A percentile compares a stretch with the other conserved stretches of the same genome.
Conservation (phyloP, 495 filamentous ascomycete genomes). For the Darksidea phi region DNA sequence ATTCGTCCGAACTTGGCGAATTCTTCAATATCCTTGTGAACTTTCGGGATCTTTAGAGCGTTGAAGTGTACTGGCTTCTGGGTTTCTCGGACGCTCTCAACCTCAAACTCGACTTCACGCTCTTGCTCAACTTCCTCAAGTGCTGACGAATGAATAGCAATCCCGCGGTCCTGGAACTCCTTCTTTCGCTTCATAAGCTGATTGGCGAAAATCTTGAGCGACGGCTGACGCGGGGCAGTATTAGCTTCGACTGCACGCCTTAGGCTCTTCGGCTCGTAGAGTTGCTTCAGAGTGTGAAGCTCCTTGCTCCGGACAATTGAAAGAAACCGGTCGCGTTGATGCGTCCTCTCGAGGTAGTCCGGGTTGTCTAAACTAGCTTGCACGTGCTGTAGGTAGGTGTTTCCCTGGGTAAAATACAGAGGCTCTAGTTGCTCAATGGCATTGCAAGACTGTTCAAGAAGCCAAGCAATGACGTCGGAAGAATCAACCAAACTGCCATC, state of each 20-base stretch:
- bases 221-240: slow-evolving; percentile 1
- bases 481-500: slow-evolving; percentile 43
- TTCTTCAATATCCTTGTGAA: slow-evolving; percentile 42
- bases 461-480: slow-evolving; percentile 57
- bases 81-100: slow-evolving; percentile 53
- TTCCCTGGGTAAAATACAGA: slow-evolving; percentile 58
- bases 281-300: slow-evolving; percentile 48
- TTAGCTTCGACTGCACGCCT: slow-evolving; percentile 6
- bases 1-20: slow-evolving; percentile 48
- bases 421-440: slow-evolving; percentile 55
- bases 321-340: slow-evolving; percentile 44
- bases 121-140: slow-evolving; percentile 58
- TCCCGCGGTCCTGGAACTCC: slow-evolving; percentile 36
- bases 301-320: slow-evolving; percentile 46
- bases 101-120: slow-evolving; percentile 49
- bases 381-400: slow-evolving; percentile 53
- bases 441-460: slow-evolving; percentile 60
- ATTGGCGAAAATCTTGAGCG: slow-evolving; percentile 35
- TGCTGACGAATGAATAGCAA: slow-evolving; percentile 44
- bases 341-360: slow-evolving; percentile 38
- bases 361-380: slow-evolving; percentile 38
- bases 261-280: slow-evolving; percentile 44
- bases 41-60: slow-evolving; percentile 39
- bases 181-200: slow-evolving; percentile 36
- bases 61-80: slow-evolving; percentile 42